Evolutionary conservation across 225 moss, liverwort and hornwort genomes (phyloP), one percentile per base, ranked within the genome.

Genomic region (Lunularia cruciata): DNA sequence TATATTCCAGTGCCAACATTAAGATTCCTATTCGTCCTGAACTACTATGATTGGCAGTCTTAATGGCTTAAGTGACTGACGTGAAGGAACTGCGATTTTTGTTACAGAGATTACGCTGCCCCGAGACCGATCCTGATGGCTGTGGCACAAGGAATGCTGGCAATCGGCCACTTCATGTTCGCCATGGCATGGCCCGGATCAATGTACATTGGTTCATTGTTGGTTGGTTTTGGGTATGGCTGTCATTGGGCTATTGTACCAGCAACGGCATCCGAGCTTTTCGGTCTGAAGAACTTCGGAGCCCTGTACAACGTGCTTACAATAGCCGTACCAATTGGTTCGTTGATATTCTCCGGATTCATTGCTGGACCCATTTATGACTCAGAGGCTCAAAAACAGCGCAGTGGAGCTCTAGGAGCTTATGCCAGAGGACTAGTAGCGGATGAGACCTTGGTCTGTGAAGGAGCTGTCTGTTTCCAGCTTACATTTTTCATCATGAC

Each of bases 41-140:
- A n/a, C n/a, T n/a, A n/a, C n/a, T n/a, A n/a, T n/a, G n/a, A n/a
- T n/a, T n/a, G n/a, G n/a, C n/a, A n/a, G n/a, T n/a, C n/a, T n/a
- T n/a, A n/a, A n/a, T n/a, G n/a, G n/a, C 5, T 2, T 26, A 8
- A 63, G 9, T 43, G 28, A 45, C 43, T 43, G 43, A 27, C 14
- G 12, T 4, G 46, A 2, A 0, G 45, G 15, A 31, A 8, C n/a
- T 30, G 20, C 0, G 1, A 3, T 58, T 18, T 8, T 16, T 10
- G 32, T 22, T 49, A 34, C 85, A 91, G 87, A 56, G 78, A 88
- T 52, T 68, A 88, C 45, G 86, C 80, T 1, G 69, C 87, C 38
- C 95, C 95, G 0, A 83, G 95, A 63, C 78, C 92, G 13, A 84
- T 92, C 74, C 63, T 95, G 16, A 47, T 95, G 69, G 95, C 90